Evolutionary conservation across 2,329 filamentous ascomycete genomes (phyloP), one percentile per base, ranked within the genome.

Genomic region (Aspergillus sp.): DNA sequence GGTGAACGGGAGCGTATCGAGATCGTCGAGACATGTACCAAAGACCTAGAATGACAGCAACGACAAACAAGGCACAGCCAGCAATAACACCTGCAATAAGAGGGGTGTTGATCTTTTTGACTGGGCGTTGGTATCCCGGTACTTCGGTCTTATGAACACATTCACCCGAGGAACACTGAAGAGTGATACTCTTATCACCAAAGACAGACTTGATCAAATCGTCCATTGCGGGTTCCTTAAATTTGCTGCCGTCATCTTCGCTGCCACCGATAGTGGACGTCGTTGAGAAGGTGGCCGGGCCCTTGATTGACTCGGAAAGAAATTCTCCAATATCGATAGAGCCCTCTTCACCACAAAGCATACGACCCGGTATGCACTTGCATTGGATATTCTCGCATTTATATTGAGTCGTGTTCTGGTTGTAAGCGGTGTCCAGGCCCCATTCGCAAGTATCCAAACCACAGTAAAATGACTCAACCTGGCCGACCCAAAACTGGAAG

Each of bases 401-500:
- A 77, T 98, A 98, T 51, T 82, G 83, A 2, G 93, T 98, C 55
- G 84, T 87, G 76, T 99, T 99, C 67, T 85, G 84, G 52, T 84
- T 79, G 34, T 87, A 83, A 54, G 85, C 83, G 59, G 87, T 88
- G 57, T 89, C 83, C 71, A 89, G 86, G 51, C 77, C 83, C 68
- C 90, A 95, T 15, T 84, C 77, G 78, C 95, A 99, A 15, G 88
- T 88, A 68, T 91, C 86, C 58, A 99, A 81, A 61, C 89, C 87
- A 78, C 96, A 99, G 76, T 96, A 99, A 80, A 99, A 99, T 1
- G 95, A 98, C 77, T 99, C 95, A 62, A 85, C 82, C 65, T 93
- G 85, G 66, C 96, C 93, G 48, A 99, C 91, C 93, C 95, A 99
- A 77, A 99, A 99, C 76, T 99, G 95, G 66, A 99, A 99, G 72